Evolutionary conservation across 2,329 filamentous ascomycete genomes (phyloP), one percentile per base, ranked within the genome.

Genomic region (Neonectria magnoliae): DNA sequence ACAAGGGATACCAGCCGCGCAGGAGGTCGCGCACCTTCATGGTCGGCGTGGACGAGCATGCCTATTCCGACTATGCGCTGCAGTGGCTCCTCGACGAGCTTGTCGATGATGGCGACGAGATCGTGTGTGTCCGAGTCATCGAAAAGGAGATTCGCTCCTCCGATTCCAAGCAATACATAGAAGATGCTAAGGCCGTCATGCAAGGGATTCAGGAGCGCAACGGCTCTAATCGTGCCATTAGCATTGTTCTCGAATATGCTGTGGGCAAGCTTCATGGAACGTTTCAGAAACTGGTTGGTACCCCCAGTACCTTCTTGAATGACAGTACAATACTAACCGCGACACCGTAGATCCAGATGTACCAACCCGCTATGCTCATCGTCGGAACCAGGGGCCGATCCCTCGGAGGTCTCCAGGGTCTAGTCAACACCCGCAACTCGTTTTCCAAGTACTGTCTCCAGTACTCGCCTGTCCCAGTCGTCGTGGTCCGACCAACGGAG

Each of bases 391-490:
- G 92, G 72, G 94, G 94, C 50, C 88, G 93, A 59, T 95, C 91
- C 41, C 84, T 97, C 2, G 93, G 93, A 36, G 93, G 94, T 27
- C 90, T 97, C 62, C 94, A 97, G 76, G 93, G 93, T 52, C 83
- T 97, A 31, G 87, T 97, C 45, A 93, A 93, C 53, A 87, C 86
- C 33, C 82, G 85, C 47, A 96, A 93, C 68, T 96, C 92, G 0
- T 94, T 97, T 48, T 97, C 93, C 27, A 97, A 97, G 76, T 98
- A 97, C 80, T 97, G 94, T 74, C 85, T 97, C 13, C 94, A 98
- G 76, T 94, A 97, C 77, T 97, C 93, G 2, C 94, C 94, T 0
- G 93, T 98, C 1, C 94, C 94, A 1, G 94, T 97, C 8, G 94
- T 97, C 31, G 94, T 98, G 33, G 94, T 97, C 10, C 88, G 94